Evolutionary conservation across 1,139 yeast species (phyloP).

Genomic region (Hemisphaericaspora xylanilytica): DNA sequence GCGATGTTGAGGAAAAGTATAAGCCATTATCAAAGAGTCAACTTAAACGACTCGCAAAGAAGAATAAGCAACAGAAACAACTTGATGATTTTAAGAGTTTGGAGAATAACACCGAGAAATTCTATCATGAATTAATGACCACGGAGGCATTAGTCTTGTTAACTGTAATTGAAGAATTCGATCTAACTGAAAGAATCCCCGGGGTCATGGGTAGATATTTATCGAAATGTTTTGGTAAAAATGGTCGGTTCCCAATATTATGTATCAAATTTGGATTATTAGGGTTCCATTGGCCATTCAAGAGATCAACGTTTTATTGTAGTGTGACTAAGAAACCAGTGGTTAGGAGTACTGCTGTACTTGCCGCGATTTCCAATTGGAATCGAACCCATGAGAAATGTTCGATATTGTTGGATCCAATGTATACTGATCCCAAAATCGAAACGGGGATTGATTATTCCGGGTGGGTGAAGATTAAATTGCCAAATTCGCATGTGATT

Average conservation of each 20-base stretch:
- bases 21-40: slow-evolving; percentile 36
- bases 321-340: slow-evolving; percentile 37
- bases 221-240: slow-evolving; percentile 26
- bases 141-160: slow-evolving; percentile 42
- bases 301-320: slow-evolving; percentile 39
- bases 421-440: slow-evolving; percentile 30
- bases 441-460: slow-evolving; percentile 30
- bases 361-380: slow-evolving; percentile 38
- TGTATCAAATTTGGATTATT: slow-evolving; percentile 39
- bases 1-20: slow-evolving; percentile 14
- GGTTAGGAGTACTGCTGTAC: slow-evolving; percentile 40
- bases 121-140: slow-evolving; percentile 31
- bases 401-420: slow-evolving; percentile 38
- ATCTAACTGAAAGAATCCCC: slow-evolving; percentile 31
- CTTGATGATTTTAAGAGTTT: slow-evolving; percentile 14
- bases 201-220: slow-evolving; percentile 28
- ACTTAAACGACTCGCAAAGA: slow-evolving; percentile 30
- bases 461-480: slow-evolving; percentile 35
- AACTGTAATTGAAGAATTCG: slow-evolving; percentile 36
- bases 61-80: slow-evolving; percentile 18
- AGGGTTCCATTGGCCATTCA: slow-evolving; percentile 49
- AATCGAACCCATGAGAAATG: slow-evolving; percentile 28
- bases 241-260: slow-evolving; percentile 27
- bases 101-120: slow-evolving; percentile 19
- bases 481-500: slow-evolving; percentile 42